Evolutionary conservation across 164 flowering plant genomes (phyloP).

Genomic region (Magnolia sinica): DNA sequence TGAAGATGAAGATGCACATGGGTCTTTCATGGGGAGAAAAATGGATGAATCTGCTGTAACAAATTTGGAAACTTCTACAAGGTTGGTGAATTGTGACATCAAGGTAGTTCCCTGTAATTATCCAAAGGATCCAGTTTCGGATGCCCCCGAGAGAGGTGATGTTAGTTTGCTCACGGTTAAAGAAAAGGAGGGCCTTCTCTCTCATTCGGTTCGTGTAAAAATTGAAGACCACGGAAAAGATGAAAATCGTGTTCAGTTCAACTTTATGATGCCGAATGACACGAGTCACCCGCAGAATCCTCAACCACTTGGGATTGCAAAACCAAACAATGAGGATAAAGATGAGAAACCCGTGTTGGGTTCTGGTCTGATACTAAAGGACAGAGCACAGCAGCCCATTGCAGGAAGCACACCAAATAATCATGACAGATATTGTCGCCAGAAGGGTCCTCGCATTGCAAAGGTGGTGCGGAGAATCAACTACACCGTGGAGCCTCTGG

Average conservation of each 20-base stretch:
- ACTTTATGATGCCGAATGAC: constrained; percentile 11
- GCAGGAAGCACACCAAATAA: constrained; percentile 40
- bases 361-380: constrained; percentile 26
- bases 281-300: constrained; percentile 16
- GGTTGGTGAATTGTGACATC: constrained; percentile 19
- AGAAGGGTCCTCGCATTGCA: constrained; percentile 93
- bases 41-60: constrained; percentile 5
- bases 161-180: constrained; percentile 14
- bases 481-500: constrained; percentile 77
- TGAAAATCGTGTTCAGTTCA: constrained; percentile 8
- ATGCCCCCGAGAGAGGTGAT: constrained; percentile 27
- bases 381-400: constrained; percentile 21
- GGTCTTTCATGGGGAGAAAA: background rate
- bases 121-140: constrained; percentile 18
- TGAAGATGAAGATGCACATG: constrained; percentile 24
- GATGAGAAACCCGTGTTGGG: constrained; percentile 11
- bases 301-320: constrained; percentile 23
- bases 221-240: constrained; percentile 19
- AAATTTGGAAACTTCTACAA: constrained; percentile 23
- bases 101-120: constrained; percentile 29
- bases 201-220: constrained; percentile 15
- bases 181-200: constrained; percentile 18
- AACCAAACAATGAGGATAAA: constrained; percentile 27
- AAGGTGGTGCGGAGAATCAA: constrained; percentile 79
- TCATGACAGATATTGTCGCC: constrained; percentile 51